phyloP scores from a whole-genome alignment of 1,284 basidiomycete genomes.

The Rhodotorula sp. region DNA sequence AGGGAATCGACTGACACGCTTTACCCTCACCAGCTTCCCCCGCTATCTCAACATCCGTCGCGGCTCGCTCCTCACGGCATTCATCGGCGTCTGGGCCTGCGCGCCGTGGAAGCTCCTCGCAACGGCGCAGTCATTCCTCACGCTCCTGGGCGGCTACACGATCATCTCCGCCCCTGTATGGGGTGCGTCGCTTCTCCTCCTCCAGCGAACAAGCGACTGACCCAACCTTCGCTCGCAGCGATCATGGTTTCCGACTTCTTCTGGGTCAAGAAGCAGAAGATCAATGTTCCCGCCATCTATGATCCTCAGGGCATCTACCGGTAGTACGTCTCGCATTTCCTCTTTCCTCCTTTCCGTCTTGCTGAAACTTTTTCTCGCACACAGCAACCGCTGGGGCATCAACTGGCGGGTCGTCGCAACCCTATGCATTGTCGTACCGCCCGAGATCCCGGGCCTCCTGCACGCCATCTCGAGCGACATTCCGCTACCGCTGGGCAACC shows the following conservation, averaged over 20 bases:
- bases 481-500: not conserved
- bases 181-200: slow-evolving; percentile 10
- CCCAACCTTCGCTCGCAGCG: not conserved
- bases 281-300: slow-evolving; percentile 23
- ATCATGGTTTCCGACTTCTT: slow-evolving; percentile 17
- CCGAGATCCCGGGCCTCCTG: slow-evolving; percentile 33
- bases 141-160: slow-evolving; percentile 19
- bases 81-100: slow-evolving; percentile 27
- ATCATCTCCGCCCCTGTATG: too few species aligned
- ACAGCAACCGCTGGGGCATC: slow-evolving; percentile 17
- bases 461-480: slow-evolving; percentile 18
- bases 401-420: slow-evolving; percentile 28
- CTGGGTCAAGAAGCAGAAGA: slow-evolving; percentile 10
- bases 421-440: slow-evolving; percentile 19
- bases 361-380: not conserved
- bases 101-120: slow-evolving; percentile 19
- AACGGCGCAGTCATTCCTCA: slow-evolving; percentile 14
- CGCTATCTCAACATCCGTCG: slow-evolving; percentile 52
- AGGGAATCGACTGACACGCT: too few species aligned
- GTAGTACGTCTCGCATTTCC: not conserved
- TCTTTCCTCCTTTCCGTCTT: too few species aligned
- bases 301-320: slow-evolving; percentile 15
- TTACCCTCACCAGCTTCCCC: slow-evolving; percentile 50
- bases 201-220: too few species aligned
- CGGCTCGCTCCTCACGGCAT: slow-evolving; percentile 14